Evolutionary conservation across 768 basidiomycete species (phyloP).

Genomic region (Gloeopeniophorella convolvens): DNA sequence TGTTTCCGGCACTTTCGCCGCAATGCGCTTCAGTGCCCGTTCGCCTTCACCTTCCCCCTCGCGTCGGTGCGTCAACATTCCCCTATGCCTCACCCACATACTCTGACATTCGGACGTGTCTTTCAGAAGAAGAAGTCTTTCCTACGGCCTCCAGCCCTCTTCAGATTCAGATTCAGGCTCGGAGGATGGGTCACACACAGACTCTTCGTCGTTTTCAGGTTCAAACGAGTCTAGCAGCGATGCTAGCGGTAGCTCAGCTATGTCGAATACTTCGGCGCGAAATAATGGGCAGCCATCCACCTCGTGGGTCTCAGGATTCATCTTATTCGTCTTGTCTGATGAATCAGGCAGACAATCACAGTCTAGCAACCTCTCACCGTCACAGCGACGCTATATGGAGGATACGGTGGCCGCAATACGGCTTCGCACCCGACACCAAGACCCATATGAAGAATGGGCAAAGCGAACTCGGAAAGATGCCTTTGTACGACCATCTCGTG

Average conservation of each 20-base stretch:
- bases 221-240: constrained; percentile 10
- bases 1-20: neutral
- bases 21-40: constrained; percentile 19
- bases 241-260: neutral
- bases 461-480: constrained; percentile 42
- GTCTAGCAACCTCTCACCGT: neutral
- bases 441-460: constrained; percentile 48
- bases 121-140: constrained; percentile 12
- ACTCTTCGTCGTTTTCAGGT: constrained; percentile 3
- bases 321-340: neutral
- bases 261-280: neutral
- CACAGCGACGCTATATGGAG: constrained; percentile 32
- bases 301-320: constrained; percentile 2
- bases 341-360: neutral
- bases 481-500: constrained; percentile 29
- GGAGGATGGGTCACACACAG: constrained; percentile 2
- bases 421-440: constrained; percentile 36
- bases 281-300: neutral
- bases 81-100: neutral
- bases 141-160: constrained; percentile 13
- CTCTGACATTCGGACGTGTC: neutral
- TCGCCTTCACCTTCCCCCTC: constrained; percentile 11
- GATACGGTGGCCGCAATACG: constrained; percentile 43
- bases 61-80: constrained; percentile 3
- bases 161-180: constrained; percentile 7